Evolutionary conservation across 2,329 filamentous ascomycete genomes (phyloP).

Genomic region (Trichoderma sp.): DNA sequence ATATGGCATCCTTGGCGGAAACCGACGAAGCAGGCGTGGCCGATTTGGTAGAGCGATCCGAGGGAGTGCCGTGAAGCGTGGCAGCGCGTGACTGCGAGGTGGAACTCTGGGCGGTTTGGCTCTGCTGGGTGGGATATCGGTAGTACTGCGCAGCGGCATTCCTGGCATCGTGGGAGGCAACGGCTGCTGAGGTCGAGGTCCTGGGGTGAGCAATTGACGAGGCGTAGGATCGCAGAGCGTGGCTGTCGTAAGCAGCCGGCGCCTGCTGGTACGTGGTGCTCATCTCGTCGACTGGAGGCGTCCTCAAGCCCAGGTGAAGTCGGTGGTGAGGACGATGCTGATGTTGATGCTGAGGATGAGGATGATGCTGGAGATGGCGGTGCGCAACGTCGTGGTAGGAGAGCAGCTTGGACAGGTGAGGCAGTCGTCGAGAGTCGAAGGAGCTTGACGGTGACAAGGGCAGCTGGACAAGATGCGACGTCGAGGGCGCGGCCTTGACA

Average conservation of each 20-base stretch:
- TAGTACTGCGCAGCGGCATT: constrained; percentile 30
- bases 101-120: constrained; percentile 18
- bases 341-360: neutral
- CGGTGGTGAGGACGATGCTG: neutral
- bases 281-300: constrained; percentile 56
- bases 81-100: constrained; percentile 24
- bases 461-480: constrained; percentile 25
- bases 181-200: constrained; percentile 27
- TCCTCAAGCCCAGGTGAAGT: constrained; percentile 45
- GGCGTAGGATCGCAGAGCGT: constrained; percentile 46
- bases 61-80: neutral
- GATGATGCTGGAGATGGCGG: neutral
- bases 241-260: constrained; percentile 49
- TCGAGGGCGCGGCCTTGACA: constrained; percentile 29
- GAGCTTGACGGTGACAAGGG: constrained; percentile 29
- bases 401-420: constrained; percentile 30
- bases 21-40: neutral
- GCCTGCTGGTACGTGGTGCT: constrained; percentile 53
- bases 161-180: neutral
- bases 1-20: constrained; percentile 28
- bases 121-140: constrained; percentile 33
- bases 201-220: constrained; percentile 37
- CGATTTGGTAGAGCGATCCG: constrained; percentile 8
- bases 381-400: constrained; percentile 25
- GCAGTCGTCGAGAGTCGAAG: constrained; percentile 26